These are phyloP conservation scores for Acer saccharum DNA, from an alignment of 345 rosid genomes.

Conservation along the genomic window DNA sequence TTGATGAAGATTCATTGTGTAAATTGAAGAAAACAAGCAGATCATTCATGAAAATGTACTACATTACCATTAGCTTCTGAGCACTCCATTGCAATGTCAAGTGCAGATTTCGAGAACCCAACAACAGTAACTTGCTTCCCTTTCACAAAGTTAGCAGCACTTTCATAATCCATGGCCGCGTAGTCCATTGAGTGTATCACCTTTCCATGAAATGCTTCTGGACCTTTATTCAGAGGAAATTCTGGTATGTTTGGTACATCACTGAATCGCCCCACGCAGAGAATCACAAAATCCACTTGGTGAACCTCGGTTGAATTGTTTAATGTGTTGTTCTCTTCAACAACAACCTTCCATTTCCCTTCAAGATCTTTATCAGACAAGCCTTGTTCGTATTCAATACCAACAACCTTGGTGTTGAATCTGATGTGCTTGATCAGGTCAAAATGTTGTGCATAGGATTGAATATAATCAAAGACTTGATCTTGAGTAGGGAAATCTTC, in stretches of 20 bases:
- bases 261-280: conserved; percentile 39
- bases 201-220: conserved; percentile 41
- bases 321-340: not conserved
- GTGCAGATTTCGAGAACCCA: conserved; percentile 42
- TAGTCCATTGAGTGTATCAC: conserved; percentile 54
- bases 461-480: conserved; percentile 34
- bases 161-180: conserved; percentile 15
- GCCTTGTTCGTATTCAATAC: conserved; percentile 23
- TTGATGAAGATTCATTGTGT: no score
- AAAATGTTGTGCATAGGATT: conserved; percentile 37
- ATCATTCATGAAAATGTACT: no score
- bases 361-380: conserved; percentile 13
- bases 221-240: conserved; percentile 37
- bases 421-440: conserved; percentile 33
- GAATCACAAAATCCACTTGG: conserved; percentile 38
- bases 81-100: conserved; percentile 46
- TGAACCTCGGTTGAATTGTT: conserved; percentile 24
- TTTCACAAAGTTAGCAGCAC: conserved; percentile 10
- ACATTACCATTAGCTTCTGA: conserved; percentile 30
- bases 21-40: no score
- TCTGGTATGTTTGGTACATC: conserved; percentile 44
- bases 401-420: conserved; percentile 33
- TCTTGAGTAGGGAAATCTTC: conserved; percentile 28
- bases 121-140: conserved; percentile 37
- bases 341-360: conserved; percentile 41